Conservation (phyloP, 2,329 filamentous ascomycete genomes). For the Alternaria postmessia region DNA sequence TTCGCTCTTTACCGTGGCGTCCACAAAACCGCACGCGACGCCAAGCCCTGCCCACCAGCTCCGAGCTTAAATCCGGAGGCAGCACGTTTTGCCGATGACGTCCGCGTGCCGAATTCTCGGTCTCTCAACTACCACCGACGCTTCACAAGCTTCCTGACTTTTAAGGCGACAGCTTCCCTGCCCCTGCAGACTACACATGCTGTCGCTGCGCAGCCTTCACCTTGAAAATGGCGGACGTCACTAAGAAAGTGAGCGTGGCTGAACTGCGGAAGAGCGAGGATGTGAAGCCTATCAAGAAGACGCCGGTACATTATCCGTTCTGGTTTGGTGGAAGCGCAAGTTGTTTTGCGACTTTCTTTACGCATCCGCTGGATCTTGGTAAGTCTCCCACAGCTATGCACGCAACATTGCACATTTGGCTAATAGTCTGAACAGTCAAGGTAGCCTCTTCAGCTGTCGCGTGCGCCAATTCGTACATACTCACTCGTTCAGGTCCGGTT, state of each 20-base stretch:
- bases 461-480: slow-evolving; percentile 12
- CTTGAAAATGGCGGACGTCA: slow-evolving; percentile 52
- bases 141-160: slow-evolving; percentile 14
- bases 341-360: slow-evolving; percentile 88
- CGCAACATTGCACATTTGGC: slow-evolving; percentile 16
- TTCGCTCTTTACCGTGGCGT: slow-evolving; percentile 22
- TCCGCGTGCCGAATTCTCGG: slow-evolving; percentile 29
- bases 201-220: slow-evolving; percentile 6
- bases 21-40: slow-evolving; percentile 30
- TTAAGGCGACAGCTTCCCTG: slow-evolving; percentile 11
- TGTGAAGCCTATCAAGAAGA: slow-evolving; percentile 43
- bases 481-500: slow-evolving; percentile 73
- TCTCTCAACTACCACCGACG: slow-evolving; percentile 37
- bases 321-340: slow-evolving; percentile 98
- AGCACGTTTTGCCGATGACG: slow-evolving; percentile 39
- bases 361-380: slow-evolving; percentile 93
- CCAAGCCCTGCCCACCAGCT: slow-evolving; percentile 34
- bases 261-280: slow-evolving; percentile 54
- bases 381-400: slow-evolving; percentile 51
- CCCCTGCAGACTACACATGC: slow-evolving; percentile 37
- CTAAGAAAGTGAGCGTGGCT: slow-evolving; percentile 42
- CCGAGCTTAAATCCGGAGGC: slow-evolving; percentile 25
- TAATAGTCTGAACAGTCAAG: slow-evolving; percentile 54
- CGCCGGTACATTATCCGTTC: slow-evolving; percentile 58
- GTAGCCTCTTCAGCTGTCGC: slow-evolving; percentile 37